phyloP scores from a whole-genome alignment of 345 rosid genomes.

The Nephelium lappaceum region DNA sequence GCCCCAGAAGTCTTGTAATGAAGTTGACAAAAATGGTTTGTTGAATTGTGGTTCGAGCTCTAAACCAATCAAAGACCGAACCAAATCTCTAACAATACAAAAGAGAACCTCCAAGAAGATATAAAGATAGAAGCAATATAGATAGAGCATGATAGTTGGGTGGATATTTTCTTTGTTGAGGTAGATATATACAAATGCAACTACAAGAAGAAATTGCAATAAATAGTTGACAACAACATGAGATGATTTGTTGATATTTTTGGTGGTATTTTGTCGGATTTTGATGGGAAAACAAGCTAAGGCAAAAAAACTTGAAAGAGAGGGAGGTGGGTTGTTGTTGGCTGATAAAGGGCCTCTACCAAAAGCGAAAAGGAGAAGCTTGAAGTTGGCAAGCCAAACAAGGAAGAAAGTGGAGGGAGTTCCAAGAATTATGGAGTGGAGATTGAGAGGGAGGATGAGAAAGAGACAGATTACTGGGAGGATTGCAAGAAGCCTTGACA shows the following conservation, averaged over 20 bases:
- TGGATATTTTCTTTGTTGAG: not conserved
- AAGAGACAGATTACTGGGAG: conserved; percentile 34
- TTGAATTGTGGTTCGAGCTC: conserved; percentile 30
- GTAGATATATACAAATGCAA: not conserved
- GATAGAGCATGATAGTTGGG: conserved; percentile 1
- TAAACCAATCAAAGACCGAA: conserved; percentile 5
- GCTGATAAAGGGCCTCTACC: conserved; percentile 44
- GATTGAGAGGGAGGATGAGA: conserved; percentile 42
- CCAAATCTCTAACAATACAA: not conserved
- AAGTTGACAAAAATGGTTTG: conserved; percentile 32
- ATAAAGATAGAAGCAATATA: conserved; percentile 19
- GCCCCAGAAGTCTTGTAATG: conserved; percentile 36
- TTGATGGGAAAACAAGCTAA: conserved; percentile 13
- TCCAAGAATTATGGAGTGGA: conserved; percentile 26
- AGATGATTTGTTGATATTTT: not conserved
- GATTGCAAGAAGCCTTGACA: conserved; percentile 29
- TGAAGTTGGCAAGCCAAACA: conserved; percentile 58
- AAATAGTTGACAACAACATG: not conserved
- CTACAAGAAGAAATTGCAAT: not conserved
- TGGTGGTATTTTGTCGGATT: not conserved
- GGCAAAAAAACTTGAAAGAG: conserved; percentile 23
- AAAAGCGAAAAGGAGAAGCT: conserved; percentile 54
- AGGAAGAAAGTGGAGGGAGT: conserved; percentile 45
- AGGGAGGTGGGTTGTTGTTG: conserved; percentile 11
- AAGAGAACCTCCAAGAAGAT: conserved; percentile 7